phyloP scores from a whole-genome alignment of 495 filamentous ascomycete genomes.

The Penicillium ochrochloron region DNA sequence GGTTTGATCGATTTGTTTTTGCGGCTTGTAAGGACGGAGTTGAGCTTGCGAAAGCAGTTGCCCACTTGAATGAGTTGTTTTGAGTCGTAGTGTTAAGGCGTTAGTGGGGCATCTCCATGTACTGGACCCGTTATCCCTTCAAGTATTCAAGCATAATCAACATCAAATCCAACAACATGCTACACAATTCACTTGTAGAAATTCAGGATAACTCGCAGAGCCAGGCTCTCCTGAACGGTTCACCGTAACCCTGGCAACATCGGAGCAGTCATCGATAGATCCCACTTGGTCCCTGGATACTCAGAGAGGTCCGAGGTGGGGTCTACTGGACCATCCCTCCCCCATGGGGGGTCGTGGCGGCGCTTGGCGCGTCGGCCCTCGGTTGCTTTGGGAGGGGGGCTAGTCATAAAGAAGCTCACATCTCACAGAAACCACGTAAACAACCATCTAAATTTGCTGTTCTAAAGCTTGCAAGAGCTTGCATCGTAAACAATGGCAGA shows the following conservation, averaged over 20 bases:
- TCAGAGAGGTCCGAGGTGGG: not conserved
- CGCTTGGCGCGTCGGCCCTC: slow-evolving; percentile 16
- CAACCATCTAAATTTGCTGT: not conserved
- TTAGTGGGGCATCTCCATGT: not conserved
- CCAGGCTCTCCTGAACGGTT: not conserved
- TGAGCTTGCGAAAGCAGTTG: slow-evolving; percentile 14
- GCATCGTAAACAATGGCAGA: slow-evolving; percentile 17
- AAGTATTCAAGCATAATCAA: not conserved
- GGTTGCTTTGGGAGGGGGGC: slow-evolving; percentile 1
- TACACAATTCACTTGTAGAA: not conserved
- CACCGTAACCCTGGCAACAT: not conserved
- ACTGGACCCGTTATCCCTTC: not conserved
- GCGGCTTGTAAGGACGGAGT: slow-evolving; percentile 23
- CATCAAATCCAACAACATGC: not conserved
- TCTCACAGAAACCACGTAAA: slow-evolving; percentile 12
- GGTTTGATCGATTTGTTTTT: slow-evolving; percentile 36
- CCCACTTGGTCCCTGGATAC: not conserved
- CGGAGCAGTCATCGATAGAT: slow-evolving; percentile 1
- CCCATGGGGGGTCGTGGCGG: slow-evolving; percentile 8
- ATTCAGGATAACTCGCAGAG: not conserved
- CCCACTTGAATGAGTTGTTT: slow-evolving; percentile 1
- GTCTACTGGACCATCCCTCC: not conserved
- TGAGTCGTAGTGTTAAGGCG: not conserved
- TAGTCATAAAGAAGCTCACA: not conserved
- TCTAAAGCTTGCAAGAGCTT: not conserved